These are phyloP conservation scores for Sporothrix mexicana DNA, from an alignment of 2,329 filamentous ascomycete genomes.

Conservation along the genomic window DNA sequence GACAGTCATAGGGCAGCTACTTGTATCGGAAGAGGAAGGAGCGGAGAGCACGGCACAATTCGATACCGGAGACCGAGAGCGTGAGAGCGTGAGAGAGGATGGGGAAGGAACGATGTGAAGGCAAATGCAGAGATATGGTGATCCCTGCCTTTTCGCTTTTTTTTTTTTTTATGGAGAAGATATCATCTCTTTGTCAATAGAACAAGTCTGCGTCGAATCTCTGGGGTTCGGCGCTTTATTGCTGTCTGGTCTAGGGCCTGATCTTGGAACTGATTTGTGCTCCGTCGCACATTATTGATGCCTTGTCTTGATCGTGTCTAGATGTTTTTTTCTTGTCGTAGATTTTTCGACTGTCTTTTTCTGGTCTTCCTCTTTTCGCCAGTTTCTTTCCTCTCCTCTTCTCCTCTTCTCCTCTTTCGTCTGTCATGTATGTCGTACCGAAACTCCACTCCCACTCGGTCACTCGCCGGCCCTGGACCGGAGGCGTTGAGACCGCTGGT, in stretches of 20 bases:
- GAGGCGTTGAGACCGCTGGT: background rate
- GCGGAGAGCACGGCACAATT: background rate
- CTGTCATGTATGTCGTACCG: conserved; percentile 1
- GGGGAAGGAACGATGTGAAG: background rate
- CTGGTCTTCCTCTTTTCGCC: background rate
- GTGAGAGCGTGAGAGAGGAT: background rate
- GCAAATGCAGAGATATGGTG: background rate
- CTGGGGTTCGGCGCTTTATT: conserved; percentile 19
- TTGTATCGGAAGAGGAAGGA: background rate
- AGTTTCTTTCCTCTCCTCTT: background rate
- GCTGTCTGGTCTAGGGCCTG: conserved; percentile 10
- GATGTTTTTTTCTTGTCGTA: conserved; percentile 8
- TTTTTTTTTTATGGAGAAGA: background rate
- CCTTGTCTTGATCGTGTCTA: background rate
- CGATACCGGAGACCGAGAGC: background rate
- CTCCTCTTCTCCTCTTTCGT: background rate
- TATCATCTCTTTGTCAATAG: no score
- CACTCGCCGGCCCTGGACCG: conserved; percentile 10
- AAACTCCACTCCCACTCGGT: background rate
- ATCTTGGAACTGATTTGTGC: background rate
- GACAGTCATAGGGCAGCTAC: background rate
- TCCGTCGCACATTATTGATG: conserved; percentile 12
- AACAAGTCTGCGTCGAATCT: background rate
- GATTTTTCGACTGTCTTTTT: background rate
- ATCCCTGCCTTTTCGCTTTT: background rate